Evolutionary conservation across 768 basidiomycete genomes (phyloP).

Genomic region (Rhodocollybia butyracea): DNA sequence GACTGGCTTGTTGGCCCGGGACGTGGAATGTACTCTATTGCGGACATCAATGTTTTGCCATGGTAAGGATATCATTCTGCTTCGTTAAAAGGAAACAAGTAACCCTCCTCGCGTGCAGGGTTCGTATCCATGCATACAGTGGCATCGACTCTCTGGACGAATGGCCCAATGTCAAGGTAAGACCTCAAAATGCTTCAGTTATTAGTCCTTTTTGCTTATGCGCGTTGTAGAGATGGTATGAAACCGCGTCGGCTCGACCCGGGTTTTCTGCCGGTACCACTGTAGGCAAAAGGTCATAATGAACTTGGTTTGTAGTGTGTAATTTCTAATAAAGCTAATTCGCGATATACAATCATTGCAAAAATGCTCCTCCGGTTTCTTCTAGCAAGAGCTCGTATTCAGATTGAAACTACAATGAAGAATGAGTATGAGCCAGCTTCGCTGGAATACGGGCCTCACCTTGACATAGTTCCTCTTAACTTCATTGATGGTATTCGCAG

Average conservation of each 20-base stretch:
- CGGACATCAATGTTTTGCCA: slow-evolving; percentile 65
- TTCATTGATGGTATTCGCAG: slow-evolving; percentile 18
- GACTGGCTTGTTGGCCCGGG: slow-evolving; percentile 82
- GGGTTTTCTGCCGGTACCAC: slow-evolving; percentile 8
- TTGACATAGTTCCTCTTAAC: slow-evolving; percentile 15
- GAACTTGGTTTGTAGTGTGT: neutral
- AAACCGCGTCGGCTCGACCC: slow-evolving; percentile 11
- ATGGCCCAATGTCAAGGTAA: slow-evolving; percentile 61
- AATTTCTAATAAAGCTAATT: neutral
- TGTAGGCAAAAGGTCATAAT: neutral
- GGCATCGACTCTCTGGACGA: slow-evolving; percentile 58
- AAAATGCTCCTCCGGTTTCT: slow-evolving; percentile 24
- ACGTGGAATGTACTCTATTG: slow-evolving; percentile 63
- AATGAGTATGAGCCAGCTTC: neutral
- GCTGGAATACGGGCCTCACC: neutral
- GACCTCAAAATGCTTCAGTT: neutral
- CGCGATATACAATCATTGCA: slow-evolving; percentile 14
- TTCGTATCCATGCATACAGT: slow-evolving; percentile 42
- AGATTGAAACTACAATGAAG: slow-evolving; percentile 20
- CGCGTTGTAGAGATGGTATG: slow-evolving; percentile 19
- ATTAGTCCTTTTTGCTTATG: neutral
- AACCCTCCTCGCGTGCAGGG: slow-evolving; percentile 44
- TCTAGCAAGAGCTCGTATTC: slow-evolving; percentile 23
- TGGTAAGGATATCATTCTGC: slow-evolving; percentile 39
- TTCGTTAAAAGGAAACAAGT: slow-evolving; percentile 1